Evolutionary conservation across 192 early-diverging fungal genomes (phyloP).

Genomic region (Umbelopsis vinacea): DNA sequence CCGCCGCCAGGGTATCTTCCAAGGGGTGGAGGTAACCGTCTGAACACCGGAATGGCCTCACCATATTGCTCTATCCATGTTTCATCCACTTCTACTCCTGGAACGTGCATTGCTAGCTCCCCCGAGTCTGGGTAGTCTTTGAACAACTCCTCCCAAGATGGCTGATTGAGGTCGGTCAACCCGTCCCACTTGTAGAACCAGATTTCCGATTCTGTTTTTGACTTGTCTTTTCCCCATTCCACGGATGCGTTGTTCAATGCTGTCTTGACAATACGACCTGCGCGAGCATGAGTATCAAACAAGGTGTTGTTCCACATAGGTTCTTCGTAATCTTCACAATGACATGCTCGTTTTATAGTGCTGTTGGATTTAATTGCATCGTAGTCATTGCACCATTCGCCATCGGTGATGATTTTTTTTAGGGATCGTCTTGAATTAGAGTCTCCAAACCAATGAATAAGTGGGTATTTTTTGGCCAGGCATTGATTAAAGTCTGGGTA

Average conservation of each 20-base stretch:
- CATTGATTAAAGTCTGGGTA: constrained; percentile 46
- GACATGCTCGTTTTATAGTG: constrained; percentile 28
- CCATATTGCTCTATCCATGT: no score
- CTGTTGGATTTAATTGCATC: background rate
- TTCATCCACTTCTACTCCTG: no score
- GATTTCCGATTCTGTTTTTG: background rate
- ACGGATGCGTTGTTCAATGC: no score
- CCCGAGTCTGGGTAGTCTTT: background rate
- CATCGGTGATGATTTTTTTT: constrained; percentile 42
- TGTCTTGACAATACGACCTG: no score
- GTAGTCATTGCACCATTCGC: background rate
- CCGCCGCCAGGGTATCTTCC: no score
- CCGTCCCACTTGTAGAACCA: constrained; percentile 54
- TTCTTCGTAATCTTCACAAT: constrained; percentile 51
- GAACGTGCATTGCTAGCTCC: no score
- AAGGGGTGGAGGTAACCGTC: no score
- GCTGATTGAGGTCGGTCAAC: constrained; percentile 41
- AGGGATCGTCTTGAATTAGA: constrained; percentile 48
- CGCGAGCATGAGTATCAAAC: constrained; percentile 34
- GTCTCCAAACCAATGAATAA: constrained; percentile 51
- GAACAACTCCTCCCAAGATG: constrained; percentile 38
- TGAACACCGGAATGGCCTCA: no score
- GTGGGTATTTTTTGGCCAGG: constrained; percentile 34
- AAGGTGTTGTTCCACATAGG: constrained; percentile 31
- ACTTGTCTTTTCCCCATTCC: no score